These are phyloP conservation scores for Juglanconis juglandina DNA, from an alignment of 2,329 filamentous ascomycete species.

Conservation along the genomic window DNA sequence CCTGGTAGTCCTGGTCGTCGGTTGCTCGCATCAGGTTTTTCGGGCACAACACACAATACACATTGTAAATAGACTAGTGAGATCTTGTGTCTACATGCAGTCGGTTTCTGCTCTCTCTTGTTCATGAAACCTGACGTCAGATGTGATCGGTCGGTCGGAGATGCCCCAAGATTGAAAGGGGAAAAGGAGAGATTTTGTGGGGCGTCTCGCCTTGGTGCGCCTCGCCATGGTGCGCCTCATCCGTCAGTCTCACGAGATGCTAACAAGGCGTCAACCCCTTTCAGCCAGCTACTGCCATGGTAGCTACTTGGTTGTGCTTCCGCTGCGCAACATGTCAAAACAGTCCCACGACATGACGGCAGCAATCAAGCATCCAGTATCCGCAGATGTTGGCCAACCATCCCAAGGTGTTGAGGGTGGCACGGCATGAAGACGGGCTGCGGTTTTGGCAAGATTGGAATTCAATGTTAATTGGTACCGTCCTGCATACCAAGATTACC, in stretches of 20 bases:
- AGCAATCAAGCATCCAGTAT: neutral
- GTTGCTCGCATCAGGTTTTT: neutral
- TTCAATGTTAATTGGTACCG: slow-evolving; percentile 1
- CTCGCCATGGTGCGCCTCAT: neutral
- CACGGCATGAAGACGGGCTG: slow-evolving; percentile 2
- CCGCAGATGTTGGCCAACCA: neutral
- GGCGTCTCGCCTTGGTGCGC: neutral
- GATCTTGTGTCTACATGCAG: too few species aligned
- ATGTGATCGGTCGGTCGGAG: neutral
- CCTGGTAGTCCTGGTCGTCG: too few species aligned
- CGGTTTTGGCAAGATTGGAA: neutral
- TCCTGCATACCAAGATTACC: neutral
- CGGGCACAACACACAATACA: neutral
- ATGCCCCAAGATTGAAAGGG: neutral
- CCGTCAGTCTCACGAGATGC: neutral
- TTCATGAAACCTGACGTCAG: neutral
- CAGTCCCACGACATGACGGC: slow-evolving; percentile 10
- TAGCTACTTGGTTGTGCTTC: neutral
- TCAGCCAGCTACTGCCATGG: neutral
- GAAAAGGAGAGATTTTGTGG: neutral
- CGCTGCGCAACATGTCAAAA: slow-evolving; percentile 7
- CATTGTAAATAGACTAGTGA: neutral
- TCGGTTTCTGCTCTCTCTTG: neutral
- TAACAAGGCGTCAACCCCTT: neutral
- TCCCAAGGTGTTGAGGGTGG: neutral